A percentile compares a stretch with the other conserved stretches of the same genome.
These are phyloP conservation scores for Leonotis leonurus DNA, from an alignment of 257 asterid species.

Conservation along the genomic window DNA sequence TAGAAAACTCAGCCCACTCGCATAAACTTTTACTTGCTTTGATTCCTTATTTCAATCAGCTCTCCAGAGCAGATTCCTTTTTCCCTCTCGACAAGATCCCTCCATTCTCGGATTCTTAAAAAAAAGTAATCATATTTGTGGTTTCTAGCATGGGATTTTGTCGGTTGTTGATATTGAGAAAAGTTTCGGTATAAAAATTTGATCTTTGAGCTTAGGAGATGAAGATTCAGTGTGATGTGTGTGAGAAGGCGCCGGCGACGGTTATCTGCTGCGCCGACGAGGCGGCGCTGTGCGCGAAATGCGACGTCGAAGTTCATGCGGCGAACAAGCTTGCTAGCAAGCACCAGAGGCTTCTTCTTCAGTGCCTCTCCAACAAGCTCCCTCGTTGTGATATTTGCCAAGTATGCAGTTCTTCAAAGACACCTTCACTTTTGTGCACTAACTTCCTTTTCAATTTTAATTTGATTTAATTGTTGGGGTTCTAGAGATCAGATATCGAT, in stretches of 20 bases:
- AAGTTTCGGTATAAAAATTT: background rate
- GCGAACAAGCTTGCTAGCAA: constrained; percentile 96
- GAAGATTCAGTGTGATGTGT: constrained; percentile 99
- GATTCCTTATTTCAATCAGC: no score
- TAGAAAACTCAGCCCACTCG: no score
- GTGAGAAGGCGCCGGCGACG: constrained; percentile 91
- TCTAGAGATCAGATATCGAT: no score
- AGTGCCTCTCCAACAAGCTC: constrained; percentile 73
- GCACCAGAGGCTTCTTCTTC: constrained; percentile 86
- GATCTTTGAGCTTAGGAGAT: constrained; percentile 35
- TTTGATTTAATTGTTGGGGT: no score
- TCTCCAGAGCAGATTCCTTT: no score
- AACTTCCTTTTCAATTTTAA: no score
- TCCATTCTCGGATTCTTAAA: constrained; percentile 13
- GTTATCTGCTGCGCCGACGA: constrained; percentile 98
- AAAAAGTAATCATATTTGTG: background rate
- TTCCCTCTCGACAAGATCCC: constrained; percentile 11
- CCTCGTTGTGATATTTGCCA: constrained; percentile 96
- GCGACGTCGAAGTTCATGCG: constrained; percentile 88
- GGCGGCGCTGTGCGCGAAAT: constrained; percentile 81
- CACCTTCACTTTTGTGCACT: no score
- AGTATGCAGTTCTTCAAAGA: constrained; percentile 31
- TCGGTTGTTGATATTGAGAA: background rate
- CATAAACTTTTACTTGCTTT: no score
- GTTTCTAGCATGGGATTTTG: constrained; percentile 11